Evolutionary conservation across 1,284 basidiomycete genomes (phyloP).

Genomic region (Malassezia nana): DNA sequence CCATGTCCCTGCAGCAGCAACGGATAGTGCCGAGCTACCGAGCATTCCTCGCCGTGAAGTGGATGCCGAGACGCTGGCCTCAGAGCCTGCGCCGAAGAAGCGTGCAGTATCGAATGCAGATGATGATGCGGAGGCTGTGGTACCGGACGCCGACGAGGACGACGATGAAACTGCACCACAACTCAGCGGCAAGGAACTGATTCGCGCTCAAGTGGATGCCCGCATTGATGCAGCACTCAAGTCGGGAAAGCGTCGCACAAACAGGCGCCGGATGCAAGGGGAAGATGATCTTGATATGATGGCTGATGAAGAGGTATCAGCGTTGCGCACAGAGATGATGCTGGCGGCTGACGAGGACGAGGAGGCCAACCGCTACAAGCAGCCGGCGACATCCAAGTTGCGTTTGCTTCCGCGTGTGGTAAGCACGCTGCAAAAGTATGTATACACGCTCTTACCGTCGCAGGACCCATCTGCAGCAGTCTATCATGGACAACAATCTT

Average conservation of each 20-base stretch:
- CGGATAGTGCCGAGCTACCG: neutral
- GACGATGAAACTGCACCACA: slow-evolving; percentile 2
- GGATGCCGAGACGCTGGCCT: neutral
- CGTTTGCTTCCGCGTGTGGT: slow-evolving; percentile 76
- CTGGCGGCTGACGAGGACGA: slow-evolving; percentile 75
- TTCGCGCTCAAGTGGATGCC: slow-evolving; percentile 54
- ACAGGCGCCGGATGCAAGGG: slow-evolving; percentile 60
- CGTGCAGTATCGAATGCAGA: neutral
- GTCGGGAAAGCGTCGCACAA: slow-evolving; percentile 61
- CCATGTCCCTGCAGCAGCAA: neutral
- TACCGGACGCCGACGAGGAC: neutral
- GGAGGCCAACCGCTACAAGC: slow-evolving; percentile 66
- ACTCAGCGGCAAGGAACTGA: neutral
- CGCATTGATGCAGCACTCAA: slow-evolving; percentile 76
- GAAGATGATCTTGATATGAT: slow-evolving; percentile 68
- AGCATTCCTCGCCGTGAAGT: slow-evolving; percentile 14
- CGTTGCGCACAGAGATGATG: slow-evolving; percentile 75
- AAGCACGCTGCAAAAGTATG: slow-evolving; percentile 85
- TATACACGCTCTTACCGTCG: slow-evolving; percentile 55
- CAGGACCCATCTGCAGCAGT: slow-evolving; percentile 73
- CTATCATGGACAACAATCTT: slow-evolving; percentile 88
- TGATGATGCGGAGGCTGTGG: neutral
- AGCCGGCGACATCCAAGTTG: slow-evolving; percentile 79
- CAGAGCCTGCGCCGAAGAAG: slow-evolving; percentile 7
- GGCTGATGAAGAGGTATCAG: slow-evolving; percentile 81